A percentile compares a stretch with the other conserved stretches of the same genome.
phyloP scores from a whole-genome alignment of 2,329 filamentous ascomycete species.

The Beauveria rudraprayagi region DNA sequence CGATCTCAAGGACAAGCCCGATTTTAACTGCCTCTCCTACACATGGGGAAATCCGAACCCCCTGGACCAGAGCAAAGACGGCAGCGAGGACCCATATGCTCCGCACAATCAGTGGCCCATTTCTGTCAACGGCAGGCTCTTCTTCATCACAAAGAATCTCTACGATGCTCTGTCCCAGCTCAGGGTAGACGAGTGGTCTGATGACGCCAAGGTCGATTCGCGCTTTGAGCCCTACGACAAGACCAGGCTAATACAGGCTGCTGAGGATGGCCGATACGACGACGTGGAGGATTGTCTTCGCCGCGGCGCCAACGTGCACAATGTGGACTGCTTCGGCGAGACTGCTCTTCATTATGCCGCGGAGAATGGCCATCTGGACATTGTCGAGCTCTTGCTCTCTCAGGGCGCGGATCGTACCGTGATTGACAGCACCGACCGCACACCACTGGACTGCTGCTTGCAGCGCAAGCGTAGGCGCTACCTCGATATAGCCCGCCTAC shows the following conservation, averaged over 20 bases:
- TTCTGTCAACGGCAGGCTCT: slow-evolving; percentile 7
- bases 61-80: not conserved
- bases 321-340: slow-evolving; percentile 9
- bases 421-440: slow-evolving; percentile 4
- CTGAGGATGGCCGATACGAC: slow-evolving; percentile 7
- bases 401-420: slow-evolving; percentile 2
- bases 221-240: slow-evolving; percentile 9
- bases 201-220: slow-evolving; percentile 2
- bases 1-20: slow-evolving; percentile 5
- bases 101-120: slow-evolving; percentile 10
- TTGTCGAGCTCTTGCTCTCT: slow-evolving; percentile 5
- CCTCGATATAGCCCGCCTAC: slow-evolving; percentile 1
- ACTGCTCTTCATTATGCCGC: slow-evolving; percentile 12
- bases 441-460: slow-evolving; percentile 7
- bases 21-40: slow-evolving; percentile 13
- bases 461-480: slow-evolving; percentile 9
- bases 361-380: slow-evolving; percentile 4
- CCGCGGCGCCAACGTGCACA: slow-evolving; percentile 10
- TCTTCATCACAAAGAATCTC: slow-evolving; percentile 18
- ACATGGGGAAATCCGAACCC: slow-evolving; percentile 12
- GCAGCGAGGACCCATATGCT: slow-evolving; percentile 3
- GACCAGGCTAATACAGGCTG: slow-evolving; percentile 10
- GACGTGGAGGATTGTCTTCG: slow-evolving; percentile 7
- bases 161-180: slow-evolving; percentile 8
- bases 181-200: not conserved